phyloP scores from a whole-genome alignment of 441 rosid genomes.

The Corymbia citriodora region DNA sequence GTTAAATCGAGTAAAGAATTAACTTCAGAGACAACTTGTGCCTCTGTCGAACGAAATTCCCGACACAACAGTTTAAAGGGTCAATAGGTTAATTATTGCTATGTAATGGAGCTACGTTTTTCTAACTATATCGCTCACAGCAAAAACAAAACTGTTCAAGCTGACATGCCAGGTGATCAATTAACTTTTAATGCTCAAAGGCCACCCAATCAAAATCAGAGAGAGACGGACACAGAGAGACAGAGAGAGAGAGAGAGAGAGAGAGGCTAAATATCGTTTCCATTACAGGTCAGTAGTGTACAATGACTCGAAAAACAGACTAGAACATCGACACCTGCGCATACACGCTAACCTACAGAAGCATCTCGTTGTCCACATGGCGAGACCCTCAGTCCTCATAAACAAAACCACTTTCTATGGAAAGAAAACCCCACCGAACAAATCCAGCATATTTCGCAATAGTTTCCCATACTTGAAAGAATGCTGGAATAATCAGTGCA shows the following conservation, averaged over 20 bases:
- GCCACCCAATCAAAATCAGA: background rate
- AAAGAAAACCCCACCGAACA: background rate
- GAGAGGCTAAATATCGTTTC: background rate
- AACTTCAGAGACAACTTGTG: background rate
- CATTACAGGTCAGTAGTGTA: slow-evolving; percentile 7
- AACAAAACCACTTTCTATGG: background rate
- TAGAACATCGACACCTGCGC: background rate
- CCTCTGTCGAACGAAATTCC: background rate
- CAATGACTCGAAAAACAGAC: background rate
- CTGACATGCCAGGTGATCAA: background rate
- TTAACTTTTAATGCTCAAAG: background rate
- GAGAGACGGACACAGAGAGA: too few relatives aligned
- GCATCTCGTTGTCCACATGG: background rate
- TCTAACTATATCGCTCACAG: background rate
- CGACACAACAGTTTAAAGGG: background rate
- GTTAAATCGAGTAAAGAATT: background rate
- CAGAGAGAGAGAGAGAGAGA: background rate
- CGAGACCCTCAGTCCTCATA: background rate
- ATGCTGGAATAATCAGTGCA: background rate
- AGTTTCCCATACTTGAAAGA: background rate
- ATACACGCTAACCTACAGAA: background rate
- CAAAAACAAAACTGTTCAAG: background rate
- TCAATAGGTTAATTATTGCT: background rate
- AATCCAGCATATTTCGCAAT: background rate
- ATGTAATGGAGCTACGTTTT: background rate